A percentile compares a stretch with the other conserved stretches of the same genome.
Evolutionary conservation across 2,329 filamentous ascomycete species (phyloP).

Genomic region (Ophiognomonia clavigignenti-juglandacearum): DNA sequence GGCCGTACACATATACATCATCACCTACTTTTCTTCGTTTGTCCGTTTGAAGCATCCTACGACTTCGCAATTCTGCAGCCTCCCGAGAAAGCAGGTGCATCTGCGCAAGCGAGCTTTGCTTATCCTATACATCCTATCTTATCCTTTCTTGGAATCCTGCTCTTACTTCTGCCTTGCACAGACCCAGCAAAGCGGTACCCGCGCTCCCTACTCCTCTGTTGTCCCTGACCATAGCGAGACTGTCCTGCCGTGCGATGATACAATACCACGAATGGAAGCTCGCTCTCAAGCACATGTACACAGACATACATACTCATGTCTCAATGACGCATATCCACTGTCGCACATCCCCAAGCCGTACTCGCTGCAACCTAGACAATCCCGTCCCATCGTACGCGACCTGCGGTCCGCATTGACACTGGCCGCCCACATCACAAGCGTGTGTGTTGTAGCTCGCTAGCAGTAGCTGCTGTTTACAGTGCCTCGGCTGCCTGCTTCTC

Average conservation of each 20-base stretch:
- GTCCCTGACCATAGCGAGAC: background rate
- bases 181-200: background rate
- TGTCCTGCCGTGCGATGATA: background rate
- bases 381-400: background rate
- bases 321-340: background rate
- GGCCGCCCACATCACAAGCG: no score
- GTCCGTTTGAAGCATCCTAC: no score
- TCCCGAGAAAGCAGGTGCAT: no score
- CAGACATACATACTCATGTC: no score
- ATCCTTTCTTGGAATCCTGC: background rate
- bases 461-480: no score
- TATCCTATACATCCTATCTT: no score
- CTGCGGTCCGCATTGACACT: background rate
- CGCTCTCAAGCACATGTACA: background rate
- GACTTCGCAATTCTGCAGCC: no score
- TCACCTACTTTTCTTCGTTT: no score
- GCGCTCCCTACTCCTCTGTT: background rate
- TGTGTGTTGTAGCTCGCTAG: no score
- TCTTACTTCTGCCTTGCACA: background rate
- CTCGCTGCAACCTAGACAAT: background rate
- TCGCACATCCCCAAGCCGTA: background rate
- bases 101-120: no score
- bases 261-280: background rate
- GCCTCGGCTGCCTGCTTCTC: constrained; percentile 7
- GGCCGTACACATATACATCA: background rate